These are phyloP conservation scores for Aethionema arabicum DNA, from an alignment of 345 rosid genomes.

Conservation along the genomic window DNA sequence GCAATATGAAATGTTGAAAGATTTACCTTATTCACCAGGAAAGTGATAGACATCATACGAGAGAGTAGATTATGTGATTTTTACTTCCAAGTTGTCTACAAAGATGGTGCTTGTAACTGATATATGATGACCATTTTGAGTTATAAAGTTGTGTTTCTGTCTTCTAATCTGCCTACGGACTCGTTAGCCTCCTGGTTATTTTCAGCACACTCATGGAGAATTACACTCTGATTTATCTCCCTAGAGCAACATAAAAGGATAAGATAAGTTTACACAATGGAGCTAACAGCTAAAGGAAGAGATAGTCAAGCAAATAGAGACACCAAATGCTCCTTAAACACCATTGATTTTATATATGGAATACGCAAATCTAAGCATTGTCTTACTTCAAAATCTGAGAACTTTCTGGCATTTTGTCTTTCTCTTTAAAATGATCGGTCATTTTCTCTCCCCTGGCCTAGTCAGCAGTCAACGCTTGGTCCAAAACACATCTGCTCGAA, in stretches of 20 bases:
- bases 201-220: not conserved
- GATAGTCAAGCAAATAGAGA: too few relatives aligned
- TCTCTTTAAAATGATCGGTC: too few relatives aligned
- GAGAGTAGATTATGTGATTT: conserved; percentile 9
- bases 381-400: too few relatives aligned
- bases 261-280: too few relatives aligned
- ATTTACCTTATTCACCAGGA: conserved; percentile 16
- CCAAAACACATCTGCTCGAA: conserved; percentile 24
- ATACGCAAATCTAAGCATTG: too few relatives aligned
- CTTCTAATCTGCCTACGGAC: not conserved
- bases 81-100: conserved; percentile 15
- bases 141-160: conserved; percentile 6
- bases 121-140: conserved; percentile 8
- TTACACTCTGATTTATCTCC: not conserved
- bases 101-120: conserved; percentile 11
- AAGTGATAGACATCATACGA: not conserved
- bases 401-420: too few relatives aligned
- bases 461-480: conserved; percentile 32
- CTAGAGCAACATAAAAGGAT: not conserved
- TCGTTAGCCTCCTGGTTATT: not conserved
- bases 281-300: too few relatives aligned
- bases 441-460: conserved; percentile 11
- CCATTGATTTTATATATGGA: too few relatives aligned
- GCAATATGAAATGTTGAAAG: conserved; percentile 6
- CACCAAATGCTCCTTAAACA: too few relatives aligned